A percentile compares a stretch with the other conserved stretches of the same genome.
These are phyloP conservation scores for Alnus rubra DNA, from an alignment of 306 rosid species.

Conservation along the genomic window DNA sequence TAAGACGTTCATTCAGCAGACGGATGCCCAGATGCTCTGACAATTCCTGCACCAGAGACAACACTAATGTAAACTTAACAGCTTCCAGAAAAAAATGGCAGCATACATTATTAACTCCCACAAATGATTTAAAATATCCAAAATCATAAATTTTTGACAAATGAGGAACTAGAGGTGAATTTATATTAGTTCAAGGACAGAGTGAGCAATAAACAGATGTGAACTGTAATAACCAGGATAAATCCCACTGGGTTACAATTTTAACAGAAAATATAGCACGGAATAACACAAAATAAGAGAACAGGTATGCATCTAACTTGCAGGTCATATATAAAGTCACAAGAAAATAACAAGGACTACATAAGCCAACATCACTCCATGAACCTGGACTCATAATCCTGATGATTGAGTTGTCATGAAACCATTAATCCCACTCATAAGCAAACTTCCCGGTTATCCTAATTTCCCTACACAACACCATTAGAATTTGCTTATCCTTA, in stretches of 20 bases:
- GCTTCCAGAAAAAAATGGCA: neutral
- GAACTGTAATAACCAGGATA: neutral
- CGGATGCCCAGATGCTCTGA: constrained; percentile 83
- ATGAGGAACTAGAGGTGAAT: neutral
- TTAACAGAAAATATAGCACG: neutral
- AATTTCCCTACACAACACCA: neutral
- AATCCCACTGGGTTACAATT: neutral
- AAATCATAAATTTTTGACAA: neutral
- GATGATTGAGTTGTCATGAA: neutral
- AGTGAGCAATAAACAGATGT: neutral
- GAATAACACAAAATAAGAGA: neutral
- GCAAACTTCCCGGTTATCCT: neutral
- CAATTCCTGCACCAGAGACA: constrained; percentile 63
- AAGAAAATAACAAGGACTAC: neutral
- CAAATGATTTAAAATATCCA: neutral
- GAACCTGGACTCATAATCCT: neutral
- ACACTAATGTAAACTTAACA: constrained; percentile 25
- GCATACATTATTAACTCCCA: neutral
- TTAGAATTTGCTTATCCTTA: neutral
- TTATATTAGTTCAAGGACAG: neutral
- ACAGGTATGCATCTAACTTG: neutral
- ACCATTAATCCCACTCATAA: neutral
- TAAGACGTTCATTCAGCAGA: constrained; percentile 64
- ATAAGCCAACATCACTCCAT: neutral
- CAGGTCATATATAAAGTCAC: neutral